These are phyloP conservation scores for Claviceps maximensis DNA, from an alignment of 2,329 filamentous ascomycete genomes.

Conservation along the genomic window DNA sequence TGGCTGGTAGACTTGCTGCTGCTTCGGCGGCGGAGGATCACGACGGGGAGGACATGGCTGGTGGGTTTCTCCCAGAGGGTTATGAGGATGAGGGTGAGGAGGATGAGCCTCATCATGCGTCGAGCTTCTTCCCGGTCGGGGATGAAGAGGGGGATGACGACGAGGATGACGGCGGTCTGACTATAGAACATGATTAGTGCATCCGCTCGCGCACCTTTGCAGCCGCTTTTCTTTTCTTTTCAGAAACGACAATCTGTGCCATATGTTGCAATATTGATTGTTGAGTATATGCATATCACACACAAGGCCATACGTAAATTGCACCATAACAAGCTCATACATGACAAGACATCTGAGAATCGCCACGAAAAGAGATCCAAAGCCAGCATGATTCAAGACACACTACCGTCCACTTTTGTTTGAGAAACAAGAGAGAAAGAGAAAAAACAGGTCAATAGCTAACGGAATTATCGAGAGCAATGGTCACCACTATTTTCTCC, in stretches of 20 bases:
- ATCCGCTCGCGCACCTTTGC: neutral
- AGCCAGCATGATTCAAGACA: neutral
- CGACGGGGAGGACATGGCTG: constrained; percentile 41
- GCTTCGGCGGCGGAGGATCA: constrained; percentile 14
- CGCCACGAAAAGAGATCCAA: neutral
- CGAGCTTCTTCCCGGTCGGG: constrained; percentile 34
- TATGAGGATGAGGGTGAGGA: constrained; percentile 35
- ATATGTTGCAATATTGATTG: neutral
- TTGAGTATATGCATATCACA: neutral
- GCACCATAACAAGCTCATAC: too few species aligned
- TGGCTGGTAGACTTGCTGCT: constrained; percentile 8
- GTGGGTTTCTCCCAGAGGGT: constrained; percentile 48
- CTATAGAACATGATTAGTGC: constrained; percentile 18
- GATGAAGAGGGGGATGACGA: constrained; percentile 29
- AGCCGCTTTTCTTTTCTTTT: too few species aligned
- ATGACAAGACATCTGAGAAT: too few species aligned
- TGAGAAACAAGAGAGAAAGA: too few species aligned
- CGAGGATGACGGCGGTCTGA: constrained; percentile 20
- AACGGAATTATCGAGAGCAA: too few species aligned
- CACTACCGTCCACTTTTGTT: too few species aligned
- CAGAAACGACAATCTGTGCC: neutral
- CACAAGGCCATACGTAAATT: neutral
- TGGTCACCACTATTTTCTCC: too few species aligned
- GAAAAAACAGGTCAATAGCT: too few species aligned
- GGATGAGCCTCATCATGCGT: constrained; percentile 20